Percentiles rank a stretch among this genome's conserved stretches.
phyloP scores from a whole-genome alignment of 2,329 filamentous ascomycete genomes.

The Amauroascus verrucosus region DNA sequence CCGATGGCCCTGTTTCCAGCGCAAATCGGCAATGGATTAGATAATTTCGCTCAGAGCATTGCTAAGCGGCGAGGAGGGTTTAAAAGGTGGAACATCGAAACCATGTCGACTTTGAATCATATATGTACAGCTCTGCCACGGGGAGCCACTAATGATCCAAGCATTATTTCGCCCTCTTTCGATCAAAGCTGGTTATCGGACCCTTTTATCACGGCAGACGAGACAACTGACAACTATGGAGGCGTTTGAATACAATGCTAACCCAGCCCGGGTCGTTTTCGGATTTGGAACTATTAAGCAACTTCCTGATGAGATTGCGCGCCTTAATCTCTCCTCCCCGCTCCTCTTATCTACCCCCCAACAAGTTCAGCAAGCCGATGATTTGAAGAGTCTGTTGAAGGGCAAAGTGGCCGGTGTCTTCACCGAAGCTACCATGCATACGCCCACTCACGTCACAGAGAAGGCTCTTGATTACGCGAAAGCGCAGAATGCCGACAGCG shows the following conservation, averaged over 20 bases:
- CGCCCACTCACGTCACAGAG: slow-evolving; percentile 48
- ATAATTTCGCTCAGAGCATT: background rate
- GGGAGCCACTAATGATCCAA: background rate
- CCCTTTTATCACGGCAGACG: background rate
- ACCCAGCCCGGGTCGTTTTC: slow-evolving; percentile 47
- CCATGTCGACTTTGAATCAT: background rate
- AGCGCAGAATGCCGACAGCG: slow-evolving; percentile 41
- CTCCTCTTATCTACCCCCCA: slow-evolving; percentile 49
- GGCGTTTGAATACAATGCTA: slow-evolving; percentile 47
- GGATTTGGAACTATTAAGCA: slow-evolving; percentile 46
- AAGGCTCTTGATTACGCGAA: slow-evolving; percentile 43
- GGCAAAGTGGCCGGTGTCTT: slow-evolving; percentile 44
- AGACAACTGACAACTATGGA: slow-evolving; percentile 32
- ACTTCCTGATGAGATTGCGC: slow-evolving; percentile 34
- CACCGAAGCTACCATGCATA: slow-evolving; percentile 53
- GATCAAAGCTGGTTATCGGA: background rate
- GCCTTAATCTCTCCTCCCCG: slow-evolving; percentile 42
- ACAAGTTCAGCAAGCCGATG: slow-evolving; percentile 40
- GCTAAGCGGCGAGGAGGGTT: background rate
- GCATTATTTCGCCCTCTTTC: background rate
- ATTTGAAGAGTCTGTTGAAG: slow-evolving; percentile 38
- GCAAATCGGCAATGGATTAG: slow-evolving; percentile 3
- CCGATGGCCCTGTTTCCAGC: background rate
- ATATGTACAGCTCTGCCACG: background rate
- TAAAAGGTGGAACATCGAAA: background rate